phyloP scores from a whole-genome alignment of 2,329 filamentous ascomycete species.

The Xylariales sp. region DNA sequence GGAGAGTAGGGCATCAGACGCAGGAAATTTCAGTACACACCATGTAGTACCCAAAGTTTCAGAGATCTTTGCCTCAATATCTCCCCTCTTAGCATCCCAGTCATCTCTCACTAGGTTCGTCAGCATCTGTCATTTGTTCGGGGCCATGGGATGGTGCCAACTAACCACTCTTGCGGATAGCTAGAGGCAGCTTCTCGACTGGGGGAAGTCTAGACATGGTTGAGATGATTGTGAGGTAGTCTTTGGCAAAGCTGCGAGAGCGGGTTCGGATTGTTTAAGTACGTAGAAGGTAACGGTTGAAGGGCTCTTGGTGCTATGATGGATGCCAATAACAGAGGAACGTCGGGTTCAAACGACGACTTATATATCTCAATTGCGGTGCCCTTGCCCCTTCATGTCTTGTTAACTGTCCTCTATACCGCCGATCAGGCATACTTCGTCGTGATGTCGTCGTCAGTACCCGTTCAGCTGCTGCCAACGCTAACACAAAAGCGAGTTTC shows the following conservation, averaged over 20 bases:
- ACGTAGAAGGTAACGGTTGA: neutral
- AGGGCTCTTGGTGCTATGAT: conserved; percentile 3
- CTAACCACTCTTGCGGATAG: conserved; percentile 63
- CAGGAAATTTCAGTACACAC: no score
- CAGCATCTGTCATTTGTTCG: conserved; percentile 22
- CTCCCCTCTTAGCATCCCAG: conserved; percentile 61
- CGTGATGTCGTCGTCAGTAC: neutral
- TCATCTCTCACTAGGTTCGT: conserved; percentile 60
- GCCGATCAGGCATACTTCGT: neutral
- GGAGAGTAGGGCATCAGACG: no score
- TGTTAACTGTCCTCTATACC: neutral
- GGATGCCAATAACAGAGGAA: neutral
- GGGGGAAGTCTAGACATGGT: conserved; percentile 57
- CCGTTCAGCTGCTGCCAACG: conserved; percentile 8
- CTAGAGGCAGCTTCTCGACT: conserved; percentile 63
- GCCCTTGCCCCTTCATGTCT: neutral
- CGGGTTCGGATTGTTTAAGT: neutral
- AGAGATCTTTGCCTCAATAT: conserved; percentile 58
- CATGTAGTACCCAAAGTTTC: conserved; percentile 59
- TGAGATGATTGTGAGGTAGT: conserved; percentile 21
- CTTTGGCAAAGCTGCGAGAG: neutral
- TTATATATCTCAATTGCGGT: conserved; percentile 28
- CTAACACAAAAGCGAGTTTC: conserved; percentile 8
- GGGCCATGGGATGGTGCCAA: conserved; percentile 10
- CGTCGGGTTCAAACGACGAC: neutral